Evolutionary conservation across 352 stramenopile species (phyloP).

Genomic region (Phytophthora ramorum): DNA sequence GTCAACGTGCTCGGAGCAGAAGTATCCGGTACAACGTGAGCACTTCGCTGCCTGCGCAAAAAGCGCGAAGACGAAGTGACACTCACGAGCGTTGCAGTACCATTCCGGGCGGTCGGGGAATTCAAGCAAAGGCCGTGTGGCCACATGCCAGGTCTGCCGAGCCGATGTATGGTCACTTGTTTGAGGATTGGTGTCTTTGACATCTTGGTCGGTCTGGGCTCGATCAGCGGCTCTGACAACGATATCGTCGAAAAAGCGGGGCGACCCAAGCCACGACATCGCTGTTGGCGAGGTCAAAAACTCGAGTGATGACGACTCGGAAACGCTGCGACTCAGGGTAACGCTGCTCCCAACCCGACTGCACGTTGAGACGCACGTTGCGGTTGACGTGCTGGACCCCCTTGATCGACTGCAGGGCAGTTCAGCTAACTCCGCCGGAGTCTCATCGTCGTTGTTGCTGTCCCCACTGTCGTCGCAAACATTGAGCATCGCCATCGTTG

Average conservation of each 20-base stretch:
- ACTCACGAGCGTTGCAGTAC: conserved; percentile 75
- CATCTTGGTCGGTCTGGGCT: conserved; percentile 16
- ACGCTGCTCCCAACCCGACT: conserved; percentile 19
- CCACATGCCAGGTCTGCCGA: conserved; percentile 9
- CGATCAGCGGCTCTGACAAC: conserved; percentile 4
- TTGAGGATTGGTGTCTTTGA: conserved; percentile 7
- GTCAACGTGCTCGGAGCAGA: conserved; percentile 64
- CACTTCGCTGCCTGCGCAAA: conserved; percentile 67
- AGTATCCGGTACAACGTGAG: conserved; percentile 53
- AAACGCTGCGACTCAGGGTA: conserved; percentile 43
- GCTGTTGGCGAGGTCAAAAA: conserved; percentile 49
- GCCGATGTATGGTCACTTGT: not conserved
- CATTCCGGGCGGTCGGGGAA: conserved; percentile 72
- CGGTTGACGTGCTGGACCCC: conserved; percentile 32
- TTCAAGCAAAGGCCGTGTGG: conserved; percentile 33
- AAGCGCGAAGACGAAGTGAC: conserved; percentile 73
- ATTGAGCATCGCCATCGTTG: conserved; percentile 29
- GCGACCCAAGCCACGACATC: conserved; percentile 33
- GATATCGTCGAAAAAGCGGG: conserved; percentile 34
- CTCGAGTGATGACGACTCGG: conserved; percentile 57
- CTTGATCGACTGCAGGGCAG: conserved; percentile 19
- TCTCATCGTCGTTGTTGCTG: conserved; percentile 30
- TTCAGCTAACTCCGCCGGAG: conserved; percentile 11
- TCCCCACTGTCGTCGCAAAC: conserved; percentile 30
- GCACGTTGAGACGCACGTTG: conserved; percentile 22